These are phyloP conservation scores for Ramularia collo-cygni DNA, from an alignment of 2,329 filamentous ascomycete genomes.

Conservation along the genomic window DNA sequence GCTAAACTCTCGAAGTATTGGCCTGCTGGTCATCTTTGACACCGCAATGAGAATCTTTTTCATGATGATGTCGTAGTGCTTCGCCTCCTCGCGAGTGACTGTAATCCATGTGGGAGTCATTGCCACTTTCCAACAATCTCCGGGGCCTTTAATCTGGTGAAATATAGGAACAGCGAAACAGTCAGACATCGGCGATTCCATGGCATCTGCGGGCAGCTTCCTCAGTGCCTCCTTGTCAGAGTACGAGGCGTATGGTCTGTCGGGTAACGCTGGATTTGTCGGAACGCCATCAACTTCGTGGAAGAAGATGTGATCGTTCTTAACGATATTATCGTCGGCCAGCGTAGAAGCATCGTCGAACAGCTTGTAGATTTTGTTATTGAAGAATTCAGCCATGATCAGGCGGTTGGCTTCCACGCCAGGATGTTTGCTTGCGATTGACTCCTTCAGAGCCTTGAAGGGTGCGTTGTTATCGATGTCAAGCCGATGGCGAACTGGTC, in stretches of 20 bases:
- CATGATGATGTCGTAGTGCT: slow-evolving; percentile 62
- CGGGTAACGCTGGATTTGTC: slow-evolving; percentile 63
- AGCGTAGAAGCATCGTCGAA: slow-evolving; percentile 65
- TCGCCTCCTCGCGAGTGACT: slow-evolving; percentile 65
- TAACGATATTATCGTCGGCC: slow-evolving; percentile 61
- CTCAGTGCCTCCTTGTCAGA: slow-evolving; percentile 32
- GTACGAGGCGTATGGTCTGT: slow-evolving; percentile 37
- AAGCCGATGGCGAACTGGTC: slow-evolving; percentile 64
- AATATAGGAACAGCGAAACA: slow-evolving; percentile 64
- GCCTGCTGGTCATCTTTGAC: slow-evolving; percentile 66
- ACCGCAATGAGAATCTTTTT: slow-evolving; percentile 74
- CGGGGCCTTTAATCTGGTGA: slow-evolving; percentile 53
- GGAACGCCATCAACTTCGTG: slow-evolving; percentile 74
- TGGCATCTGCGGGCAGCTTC: slow-evolving; percentile 39
- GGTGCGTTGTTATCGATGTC: slow-evolving; percentile 73
- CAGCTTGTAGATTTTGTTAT: slow-evolving; percentile 76
- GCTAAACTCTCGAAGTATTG: slow-evolving; percentile 50
- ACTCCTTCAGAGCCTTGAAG: slow-evolving; percentile 61
- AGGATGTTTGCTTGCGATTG: slow-evolving; percentile 48
- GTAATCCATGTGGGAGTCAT: slow-evolving; percentile 58
- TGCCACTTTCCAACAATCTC: neutral
- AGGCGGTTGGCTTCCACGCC: slow-evolving; percentile 52
- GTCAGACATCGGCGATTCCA: slow-evolving; percentile 58
- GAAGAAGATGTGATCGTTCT: slow-evolving; percentile 58
- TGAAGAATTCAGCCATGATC: slow-evolving; percentile 78